These are phyloP conservation scores for Aaosphaeria arxii DNA, from an alignment of 2,329 filamentous ascomycete genomes.

Conservation along the genomic window DNA sequence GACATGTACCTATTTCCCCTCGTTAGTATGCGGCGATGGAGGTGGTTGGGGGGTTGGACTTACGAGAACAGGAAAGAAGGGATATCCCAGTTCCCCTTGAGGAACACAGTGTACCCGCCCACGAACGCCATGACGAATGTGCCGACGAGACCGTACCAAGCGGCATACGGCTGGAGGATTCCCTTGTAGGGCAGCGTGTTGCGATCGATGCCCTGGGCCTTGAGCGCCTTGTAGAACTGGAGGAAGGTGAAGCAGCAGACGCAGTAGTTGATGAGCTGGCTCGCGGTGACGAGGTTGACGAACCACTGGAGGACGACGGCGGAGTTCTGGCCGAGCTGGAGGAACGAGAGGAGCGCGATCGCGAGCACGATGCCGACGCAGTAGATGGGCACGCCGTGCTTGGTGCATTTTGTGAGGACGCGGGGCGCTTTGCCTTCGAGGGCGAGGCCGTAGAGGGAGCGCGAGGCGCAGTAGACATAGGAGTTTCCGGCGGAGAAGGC, in stretches of 20 bases:
- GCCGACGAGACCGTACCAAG: slow-evolving; percentile 62
- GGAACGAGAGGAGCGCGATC: slow-evolving; percentile 69
- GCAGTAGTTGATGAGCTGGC: slow-evolving; percentile 50
- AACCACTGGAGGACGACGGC: slow-evolving; percentile 73
- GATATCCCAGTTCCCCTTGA: slow-evolving; percentile 65
- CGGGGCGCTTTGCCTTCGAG: slow-evolving; percentile 54
- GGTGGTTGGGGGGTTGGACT: slow-evolving; percentile 20
- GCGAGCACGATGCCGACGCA: slow-evolving; percentile 65
- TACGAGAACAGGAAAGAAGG: slow-evolving; percentile 70
- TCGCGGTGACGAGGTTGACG: slow-evolving; percentile 69
- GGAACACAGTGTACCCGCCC: slow-evolving; percentile 72
- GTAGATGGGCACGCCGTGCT: slow-evolving; percentile 70
- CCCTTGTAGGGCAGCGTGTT: slow-evolving; percentile 68
- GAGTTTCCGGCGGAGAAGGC: slow-evolving; percentile 57
- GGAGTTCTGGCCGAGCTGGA: slow-evolving; percentile 67
- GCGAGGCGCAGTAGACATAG: slow-evolving; percentile 54
- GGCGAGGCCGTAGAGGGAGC: slow-evolving; percentile 53
- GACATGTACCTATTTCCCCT: slow-evolving; percentile 58
- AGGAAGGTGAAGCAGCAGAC: slow-evolving; percentile 68
- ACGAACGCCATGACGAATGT: slow-evolving; percentile 72
- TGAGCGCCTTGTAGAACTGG: slow-evolving; percentile 66
- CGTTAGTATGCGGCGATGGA: slow-evolving; percentile 2
- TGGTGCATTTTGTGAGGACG: slow-evolving; percentile 55
- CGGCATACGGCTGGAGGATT: slow-evolving; percentile 67
- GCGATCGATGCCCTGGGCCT: slow-evolving; percentile 66